Base-by-base conservation (phyloP, 1,139 yeast genomes). In the Geotrichum cucujoidarum region DNA sequence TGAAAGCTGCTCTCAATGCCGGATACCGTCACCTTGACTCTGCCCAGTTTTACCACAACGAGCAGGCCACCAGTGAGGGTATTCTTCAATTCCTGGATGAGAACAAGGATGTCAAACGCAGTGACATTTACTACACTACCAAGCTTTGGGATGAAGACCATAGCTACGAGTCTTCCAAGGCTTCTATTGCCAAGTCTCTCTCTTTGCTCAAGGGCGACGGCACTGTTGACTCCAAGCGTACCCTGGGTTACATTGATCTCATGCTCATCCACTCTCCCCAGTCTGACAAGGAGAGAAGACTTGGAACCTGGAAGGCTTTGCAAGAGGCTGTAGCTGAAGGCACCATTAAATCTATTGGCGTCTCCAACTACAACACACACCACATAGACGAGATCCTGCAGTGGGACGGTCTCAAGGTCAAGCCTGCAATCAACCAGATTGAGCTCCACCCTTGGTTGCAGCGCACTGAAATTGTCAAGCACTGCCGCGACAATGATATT, bases 1-100 rank as follows among this genome's bases (percentile, higher is more conserved):
- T 78, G 1, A 66, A 70, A 52, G 62, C 70, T 31, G 85, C 83
- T 1, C 71, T 85, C 57, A 69, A 72, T 31, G 69, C 64, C 20
- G 95, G 95, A 0, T 84, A 83, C 61, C 76, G 92, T 54, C 88
- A 82, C 57, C 69, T 82, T 44, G 88, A 82, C 59, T 70, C 81
- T 5, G 88, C 88, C 1, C 71, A 72, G 22, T 62, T 66, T 21
- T 84, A 84, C 62, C 69, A 70, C 14, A 82, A 81, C 60, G 85
- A 83, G 60, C 57, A 57, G 8, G 81, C 76, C 57, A 72, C 80
- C 48, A 73, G 71, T 57, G 60, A 68, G 53, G 75, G 83, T 2
- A 75, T 80, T 35, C 65, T 71, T 4, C 56, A 61, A 31, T 75
- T 71, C 57, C 59, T 76, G 45, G 62, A 67, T 45, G 71, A 70